These are phyloP conservation scores for Metrosideros polymorpha DNA, from an alignment of 441 rosid genomes.

Conservation along the genomic window DNA sequence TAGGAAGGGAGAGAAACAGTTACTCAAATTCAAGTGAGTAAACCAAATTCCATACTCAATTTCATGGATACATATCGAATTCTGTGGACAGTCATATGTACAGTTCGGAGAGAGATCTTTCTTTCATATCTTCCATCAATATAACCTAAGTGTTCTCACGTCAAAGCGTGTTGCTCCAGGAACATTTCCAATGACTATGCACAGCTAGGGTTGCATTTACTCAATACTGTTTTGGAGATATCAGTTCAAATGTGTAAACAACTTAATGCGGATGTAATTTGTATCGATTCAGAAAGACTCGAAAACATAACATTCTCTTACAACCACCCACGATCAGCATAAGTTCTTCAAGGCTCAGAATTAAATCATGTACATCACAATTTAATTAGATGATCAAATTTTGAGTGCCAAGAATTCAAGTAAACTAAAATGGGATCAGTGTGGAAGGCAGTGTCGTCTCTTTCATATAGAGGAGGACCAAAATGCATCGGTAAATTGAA, in stretches of 20 bases:
- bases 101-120: not conserved
- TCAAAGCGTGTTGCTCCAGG: not conserved
- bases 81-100: not conserved
- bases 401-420: not conserved
- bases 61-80: not conserved
- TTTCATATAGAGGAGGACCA: not conserved
- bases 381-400: not conserved
- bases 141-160: accelerated
- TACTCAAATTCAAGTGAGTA: not conserved
- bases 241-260: not conserved
- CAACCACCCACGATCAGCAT: not conserved
- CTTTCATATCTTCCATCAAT: not conserved
- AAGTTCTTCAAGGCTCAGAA: not conserved
- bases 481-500: not conserved
- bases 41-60: not conserved
- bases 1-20: accelerated
- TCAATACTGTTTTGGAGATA: not conserved
- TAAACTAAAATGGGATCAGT: not conserved
- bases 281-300: not conserved
- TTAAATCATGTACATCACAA: not conserved
- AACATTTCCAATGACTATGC: not conserved
- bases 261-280: not conserved
- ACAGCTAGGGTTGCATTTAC: not conserved
- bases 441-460: not conserved
- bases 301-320: not conserved